Evolutionary conservation across 2,329 filamentous ascomycete species (phyloP), one percentile per base, ranked within the genome.

Genomic region (Microsporum audouinii): DNA sequence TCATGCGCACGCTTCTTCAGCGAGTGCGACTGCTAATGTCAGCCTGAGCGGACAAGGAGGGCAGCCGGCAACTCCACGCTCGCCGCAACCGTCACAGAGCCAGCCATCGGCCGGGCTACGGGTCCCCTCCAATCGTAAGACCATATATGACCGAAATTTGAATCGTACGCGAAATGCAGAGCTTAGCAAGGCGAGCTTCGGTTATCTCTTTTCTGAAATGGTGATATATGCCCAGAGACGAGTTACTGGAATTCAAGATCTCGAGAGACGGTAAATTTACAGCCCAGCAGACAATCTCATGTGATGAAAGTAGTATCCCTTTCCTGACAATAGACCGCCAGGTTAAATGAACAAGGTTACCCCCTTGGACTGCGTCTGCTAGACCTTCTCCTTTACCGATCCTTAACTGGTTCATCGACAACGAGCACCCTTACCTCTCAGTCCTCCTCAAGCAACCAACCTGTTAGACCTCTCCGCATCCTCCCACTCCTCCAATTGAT

Each of bases 201-300:
- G 94, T 47, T 97, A 95, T 75, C 81, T 99, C 62, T 97, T 99
- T 73, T 87, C 88, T 63, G 92, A 96, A 78, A 96, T 97, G 88
- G 91, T 99, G 57, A 87, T 85, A 69, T 97, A 97, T 75, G 92
- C 94, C 67, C 94, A 97, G 74, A 83, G 86, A 69, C 82, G 89
- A 64, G 92, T 96, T 60, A 94, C 88, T 66, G 91, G 90, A 5
- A 95, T 99, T 63, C 88, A 92, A 69, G 94, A 97, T 74, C 79
- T 99, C 17, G 94, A 99, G 74, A 89, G 91, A 77, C 82, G 88
- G 90, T 95, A 76, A 61, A 43, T 29, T 27, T 41, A n/a, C 14
- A 12, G 14, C 8, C 39, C 41, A 17, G 10, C 23, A 8, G 5
- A 10, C 10, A 34, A 39, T 41, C 7, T 3, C 36, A 57, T 14